Conservation (phyloP, 495 filamentous ascomycete genomes). For the Friedmanniomyces simplex region DNA sequence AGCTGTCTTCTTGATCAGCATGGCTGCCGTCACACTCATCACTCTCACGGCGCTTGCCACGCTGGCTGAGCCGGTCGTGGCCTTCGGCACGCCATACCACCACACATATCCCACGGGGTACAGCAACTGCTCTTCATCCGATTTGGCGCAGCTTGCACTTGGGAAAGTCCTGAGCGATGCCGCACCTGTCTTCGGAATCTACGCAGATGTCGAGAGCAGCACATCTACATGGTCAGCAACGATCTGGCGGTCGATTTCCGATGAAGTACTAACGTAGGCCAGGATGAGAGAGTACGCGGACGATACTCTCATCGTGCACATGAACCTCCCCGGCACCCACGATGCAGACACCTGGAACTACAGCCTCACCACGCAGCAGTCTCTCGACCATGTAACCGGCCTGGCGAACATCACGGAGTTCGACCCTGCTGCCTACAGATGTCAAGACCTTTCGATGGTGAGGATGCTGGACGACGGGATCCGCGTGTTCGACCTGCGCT, state of each 20-base stretch:
- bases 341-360: slow-evolving; percentile 50
- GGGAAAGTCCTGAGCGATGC: slow-evolving; percentile 36
- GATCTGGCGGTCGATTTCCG: background rate
- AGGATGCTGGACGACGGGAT: slow-evolving; percentile 38
- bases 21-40: slow-evolving; percentile 1
- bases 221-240: slow-evolving; percentile 31
- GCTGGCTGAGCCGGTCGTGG: background rate
- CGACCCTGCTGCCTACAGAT: slow-evolving; percentile 32
- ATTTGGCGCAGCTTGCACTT: slow-evolving; percentile 31
- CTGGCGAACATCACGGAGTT: slow-evolving; percentile 2
- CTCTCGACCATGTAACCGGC: slow-evolving; percentile 31
- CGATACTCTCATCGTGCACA: slow-evolving; percentile 34
- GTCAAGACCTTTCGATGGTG: slow-evolving; percentile 33
- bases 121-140: slow-evolving; percentile 1
- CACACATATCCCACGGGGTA: background rate
- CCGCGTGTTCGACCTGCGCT: slow-evolving; percentile 44
- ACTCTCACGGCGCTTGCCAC: background rate
- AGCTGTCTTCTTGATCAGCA: background rate
- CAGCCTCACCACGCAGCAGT: slow-evolving; percentile 34
- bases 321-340: slow-evolving; percentile 46
- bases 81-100: background rate
- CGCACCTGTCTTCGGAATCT: slow-evolving; percentile 36
- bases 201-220: slow-evolving; percentile 18
- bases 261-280: background rate
- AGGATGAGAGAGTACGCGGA: slow-evolving; percentile 38